Evolutionary conservation across 257 asterid species (phyloP).

Genomic region (Solanum chilense): DNA sequence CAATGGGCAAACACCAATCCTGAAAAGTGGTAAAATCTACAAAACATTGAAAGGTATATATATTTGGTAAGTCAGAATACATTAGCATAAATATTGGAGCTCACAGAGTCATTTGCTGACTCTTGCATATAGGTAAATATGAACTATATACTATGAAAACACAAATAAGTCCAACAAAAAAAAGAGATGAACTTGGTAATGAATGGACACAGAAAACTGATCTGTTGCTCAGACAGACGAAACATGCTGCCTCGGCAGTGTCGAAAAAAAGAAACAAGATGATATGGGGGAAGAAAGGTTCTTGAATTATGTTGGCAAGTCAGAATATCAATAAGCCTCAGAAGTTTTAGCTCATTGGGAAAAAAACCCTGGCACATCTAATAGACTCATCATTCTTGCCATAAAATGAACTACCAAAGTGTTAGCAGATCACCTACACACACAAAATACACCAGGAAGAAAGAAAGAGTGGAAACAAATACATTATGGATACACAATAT

Average conservation of each 20-base stretch:
- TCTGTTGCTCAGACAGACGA: background rate
- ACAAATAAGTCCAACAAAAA: background rate
- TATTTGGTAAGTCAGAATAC: background rate
- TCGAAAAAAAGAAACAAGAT: background rate
- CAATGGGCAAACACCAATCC: no score
- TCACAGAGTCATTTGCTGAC: background rate
- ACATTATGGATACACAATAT: background rate
- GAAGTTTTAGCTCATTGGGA: background rate
- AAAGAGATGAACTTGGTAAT: background rate
- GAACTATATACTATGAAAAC: background rate
- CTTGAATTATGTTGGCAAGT: background rate
- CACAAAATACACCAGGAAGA: background rate
- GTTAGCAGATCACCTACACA: background rate
- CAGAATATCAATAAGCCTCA: background rate
- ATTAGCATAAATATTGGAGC: background rate
- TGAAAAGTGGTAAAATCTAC: no score
- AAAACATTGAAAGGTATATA: no score
- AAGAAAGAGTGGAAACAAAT: background rate
- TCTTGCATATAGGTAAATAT: background rate
- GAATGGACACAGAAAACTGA: background rate
- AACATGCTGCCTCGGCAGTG: background rate
- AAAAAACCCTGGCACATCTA: background rate
- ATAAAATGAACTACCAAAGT: background rate
- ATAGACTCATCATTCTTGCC: background rate
- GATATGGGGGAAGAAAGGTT: background rate